Evolutionary conservation across 257 asterid species (phyloP), one percentile per base, ranked within the genome.

Genomic region (Nicotiana tabacum): DNA sequence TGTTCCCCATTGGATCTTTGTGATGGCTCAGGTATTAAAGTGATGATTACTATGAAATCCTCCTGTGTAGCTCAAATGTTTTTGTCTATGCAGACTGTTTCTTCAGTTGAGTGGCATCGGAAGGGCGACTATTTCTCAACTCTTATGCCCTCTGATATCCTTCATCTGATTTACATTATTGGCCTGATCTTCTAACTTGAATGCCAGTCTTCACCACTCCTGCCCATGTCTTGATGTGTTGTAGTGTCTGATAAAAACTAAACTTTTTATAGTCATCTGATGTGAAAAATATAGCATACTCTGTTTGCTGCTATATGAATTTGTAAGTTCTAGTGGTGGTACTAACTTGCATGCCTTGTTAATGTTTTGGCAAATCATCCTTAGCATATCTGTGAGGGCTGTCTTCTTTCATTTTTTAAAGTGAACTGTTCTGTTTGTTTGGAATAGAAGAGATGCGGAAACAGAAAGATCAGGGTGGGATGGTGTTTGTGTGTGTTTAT

Each of bases 61-160:
- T 61, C 81, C 15, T 30, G 43, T 67, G 77, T 78, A 17, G 76
- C 83, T 85, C 70, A 82, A 53, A 56, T 33, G 37, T 84, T 85
- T 48, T 35, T 51, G 29, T 83, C 77, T 87, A 15, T 80, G 90
- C 97, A 96, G 99, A 72, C 93, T 78, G 98, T 96, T 46, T 87
- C 94, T 66, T 93, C 96, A 78, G 92, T 96, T 83, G 98, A 94
- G 78, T 96, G 99, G 99, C 98, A 96, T 87, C 97, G 99, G 51
- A 93, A 89, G 88, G 99, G 99, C 86, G 98, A 94, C 87, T 94
- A 94, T 89, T 90, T 96, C 83, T 92, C 99, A 51, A 87, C 95
- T 33, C 92, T 94, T 60, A 88, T 92, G 95, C 98, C 99, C 37
- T 84, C 91, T 92, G 99, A 96, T 96, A 94, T 96, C 99, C 99